Base-by-base conservation (phyloP, 2,329 filamentous ascomycete species). In the Arachnomyces sp. region DNA sequence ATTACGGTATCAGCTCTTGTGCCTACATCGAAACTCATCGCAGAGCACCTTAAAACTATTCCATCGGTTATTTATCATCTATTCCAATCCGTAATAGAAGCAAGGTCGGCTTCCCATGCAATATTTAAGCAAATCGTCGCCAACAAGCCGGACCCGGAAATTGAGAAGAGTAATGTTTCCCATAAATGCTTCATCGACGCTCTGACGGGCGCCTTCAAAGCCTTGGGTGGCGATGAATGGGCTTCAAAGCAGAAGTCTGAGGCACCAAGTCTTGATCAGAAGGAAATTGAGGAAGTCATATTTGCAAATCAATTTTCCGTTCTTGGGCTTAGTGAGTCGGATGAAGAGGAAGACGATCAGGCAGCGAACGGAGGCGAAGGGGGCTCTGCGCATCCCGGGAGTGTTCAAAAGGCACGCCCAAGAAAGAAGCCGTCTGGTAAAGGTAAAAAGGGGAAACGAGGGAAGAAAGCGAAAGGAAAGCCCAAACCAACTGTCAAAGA, bases 161-260 rank as follows among this genome's bases (percentile, higher is more conserved):
- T 66, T 5, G 49, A 65, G 36, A 53, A 50, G 35, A 67, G 59
- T 41, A 71, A 70, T 43, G 44, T 41, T 2, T 55, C 56, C 1
- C 67, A 73, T 46, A 63, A 65, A 33, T 46, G 59, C 29, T 72
- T 70, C 45, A 71, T 72, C 38, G 57, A 69, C 32, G 56, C 54
- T 2, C 56, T 73, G 2, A 53, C 45, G 3, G 45, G 62, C 3
- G 59, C 60, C 0, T 69, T 68, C 28, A 25, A 56, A 0, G 49
- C 51, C 9, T 47, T 70, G 1, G 63, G 66, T 3, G 61, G 64
- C 2, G 45, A 55, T 1, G 31, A 32, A 5, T 60, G 53, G 53
- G 38, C 47, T 7, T 21, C 44, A 34, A 39, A 31, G 15, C 40
- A 48, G 28, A 36, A 40, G 30, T 43, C 36, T 17, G 14, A 36